Conservation (phyloP, 2,329 filamentous ascomycete species). For the Ramularia collo-cygni region DNA sequence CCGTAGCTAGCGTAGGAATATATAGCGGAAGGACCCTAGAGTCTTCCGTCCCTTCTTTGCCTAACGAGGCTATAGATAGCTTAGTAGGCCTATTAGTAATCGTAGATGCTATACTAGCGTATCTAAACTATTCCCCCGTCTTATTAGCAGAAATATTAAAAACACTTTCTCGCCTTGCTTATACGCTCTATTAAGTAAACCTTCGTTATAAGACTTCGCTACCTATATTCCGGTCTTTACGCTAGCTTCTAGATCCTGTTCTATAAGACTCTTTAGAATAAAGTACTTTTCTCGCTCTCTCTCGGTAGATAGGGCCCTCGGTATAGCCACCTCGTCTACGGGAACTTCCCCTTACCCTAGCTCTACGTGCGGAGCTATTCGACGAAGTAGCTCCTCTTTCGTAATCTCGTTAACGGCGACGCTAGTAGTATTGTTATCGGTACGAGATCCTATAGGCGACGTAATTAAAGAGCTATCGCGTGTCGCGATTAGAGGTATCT, state of each 20-base stretch:
- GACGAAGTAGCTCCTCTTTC: too few relatives aligned
- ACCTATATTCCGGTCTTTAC: conserved; percentile 87
- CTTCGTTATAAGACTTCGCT: conserved; percentile 89
- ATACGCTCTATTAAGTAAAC: conserved; percentile 73
- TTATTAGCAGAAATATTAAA: conserved; percentile 91
- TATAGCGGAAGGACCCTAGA: conserved; percentile 64
- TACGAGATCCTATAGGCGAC: too few relatives aligned
- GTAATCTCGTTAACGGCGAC: too few relatives aligned
- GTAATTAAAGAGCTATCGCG: not conserved
- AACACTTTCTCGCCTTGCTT: conserved; percentile 78
- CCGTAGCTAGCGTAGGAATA: conserved; percentile 71
- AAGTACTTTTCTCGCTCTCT: conserved; percentile 71
- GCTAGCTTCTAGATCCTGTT: conserved; percentile 84
- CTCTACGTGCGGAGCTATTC: conserved; percentile 17
- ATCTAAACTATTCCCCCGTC: conserved; percentile 94
- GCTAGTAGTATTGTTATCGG: too few relatives aligned
- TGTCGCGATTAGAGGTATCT: not conserved
- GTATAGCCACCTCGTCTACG: conserved; percentile 5
- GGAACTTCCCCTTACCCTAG: conserved; percentile 7
- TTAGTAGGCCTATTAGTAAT: conserved; percentile 62
- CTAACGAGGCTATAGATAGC: conserved; percentile 7
- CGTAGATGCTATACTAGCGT: conserved; percentile 79
- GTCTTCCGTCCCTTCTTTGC: conserved; percentile 12
- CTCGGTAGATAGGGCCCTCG: conserved; percentile 3
- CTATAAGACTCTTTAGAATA: conserved; percentile 83